A percentile compares a stretch with the other conserved stretches of the same genome.
Evolutionary conservation across 805 yeast genomes (phyloP).

Genomic region (Cyberlindnera maclurae): DNA sequence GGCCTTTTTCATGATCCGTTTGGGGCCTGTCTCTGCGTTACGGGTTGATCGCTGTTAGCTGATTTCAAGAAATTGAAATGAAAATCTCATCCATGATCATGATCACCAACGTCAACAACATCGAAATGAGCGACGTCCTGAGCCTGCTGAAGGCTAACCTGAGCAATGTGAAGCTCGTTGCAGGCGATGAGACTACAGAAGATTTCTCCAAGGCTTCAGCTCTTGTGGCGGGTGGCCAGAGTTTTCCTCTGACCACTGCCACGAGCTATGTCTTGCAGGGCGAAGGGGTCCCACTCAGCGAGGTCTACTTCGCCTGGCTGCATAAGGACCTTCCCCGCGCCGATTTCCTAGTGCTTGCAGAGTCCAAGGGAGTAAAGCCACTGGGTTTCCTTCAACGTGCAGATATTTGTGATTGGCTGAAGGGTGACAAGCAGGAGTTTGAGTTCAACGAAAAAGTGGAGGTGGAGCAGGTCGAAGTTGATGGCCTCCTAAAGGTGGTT

Average conservation of each 20-base stretch:
- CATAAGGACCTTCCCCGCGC: slow-evolving; percentile 69
- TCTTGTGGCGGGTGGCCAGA: slow-evolving; percentile 22
- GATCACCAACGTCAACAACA: not conserved
- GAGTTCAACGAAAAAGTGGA: slow-evolving; percentile 29
- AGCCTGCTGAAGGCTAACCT: slow-evolving; percentile 11
- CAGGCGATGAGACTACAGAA: slow-evolving; percentile 19
- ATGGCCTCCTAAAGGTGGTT: slow-evolving; percentile 27
- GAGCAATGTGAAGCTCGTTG: slow-evolving; percentile 19
- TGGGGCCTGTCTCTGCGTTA: no score
- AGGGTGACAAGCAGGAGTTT: slow-evolving; percentile 57
- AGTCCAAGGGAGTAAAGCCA: slow-evolving; percentile 53
- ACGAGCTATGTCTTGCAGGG: slow-evolving; percentile 53
- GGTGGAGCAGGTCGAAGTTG: slow-evolving; percentile 22
- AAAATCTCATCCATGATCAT: not conserved
- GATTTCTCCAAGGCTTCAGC: slow-evolving; percentile 31
- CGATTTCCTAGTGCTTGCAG: slow-evolving; percentile 73
- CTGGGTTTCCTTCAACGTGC: slow-evolving; percentile 80
- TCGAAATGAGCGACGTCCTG: slow-evolving; percentile 11
- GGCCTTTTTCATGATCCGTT: not conserved
- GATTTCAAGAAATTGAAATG: not conserved
- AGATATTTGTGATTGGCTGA: slow-evolving; percentile 76
- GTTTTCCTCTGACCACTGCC: slow-evolving; percentile 33
- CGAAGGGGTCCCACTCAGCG: slow-evolving; percentile 42
- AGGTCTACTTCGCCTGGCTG: slow-evolving; percentile 73
- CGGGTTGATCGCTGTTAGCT: no score